Base-by-base conservation (phyloP, 2,329 filamentous ascomycete genomes). In the Aspergillus hortae region DNA sequence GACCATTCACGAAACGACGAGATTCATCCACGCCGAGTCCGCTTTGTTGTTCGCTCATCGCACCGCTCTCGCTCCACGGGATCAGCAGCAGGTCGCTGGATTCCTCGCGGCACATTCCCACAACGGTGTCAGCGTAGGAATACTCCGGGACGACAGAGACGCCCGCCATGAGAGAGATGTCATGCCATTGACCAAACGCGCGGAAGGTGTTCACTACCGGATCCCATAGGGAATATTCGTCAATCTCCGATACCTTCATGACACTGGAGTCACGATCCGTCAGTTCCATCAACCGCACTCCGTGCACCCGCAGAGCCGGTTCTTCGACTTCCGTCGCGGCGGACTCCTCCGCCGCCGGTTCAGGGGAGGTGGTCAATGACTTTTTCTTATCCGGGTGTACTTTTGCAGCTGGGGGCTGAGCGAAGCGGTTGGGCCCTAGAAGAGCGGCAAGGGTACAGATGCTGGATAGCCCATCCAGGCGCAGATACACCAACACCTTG, bases 181-280 rank as follows among this genome's bases (percentile, higher is more conserved):
- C 89, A 65, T 94, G 85, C 38, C 96, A 82, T 56, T 88, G 87
- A 1, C 90, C 90, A 61, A 96, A 92, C 0, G 90, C 90, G 44
- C 89, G 84, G 79, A 96, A 96, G 0, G 90, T 89, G 66, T 95
- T 96, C 49, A 96, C 84, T 4, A 97, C 86, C 0, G 92, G 90
- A 63, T 97, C 92, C 62, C 82, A 80, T 6, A 81, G 78, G 23
- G 82, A 82, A 55, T 85, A 82, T 45, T 94, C 89, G 36, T 91
- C 87, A 3, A 87, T 80, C 64, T 95, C 90, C 0, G 90, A 87
- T 10, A 95, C 90, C 61, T 90, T 87, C 92, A 97, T 97, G 61
- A 96, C 92, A 15, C 91, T 92, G 0, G 92, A 96, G 40, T 90
- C 88, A 80, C 92, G 90, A 62, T 96, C 92, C 0, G 90, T 95